Conservation (phyloP, 257 asterid genomes). For the Datura wrightii region DNA sequence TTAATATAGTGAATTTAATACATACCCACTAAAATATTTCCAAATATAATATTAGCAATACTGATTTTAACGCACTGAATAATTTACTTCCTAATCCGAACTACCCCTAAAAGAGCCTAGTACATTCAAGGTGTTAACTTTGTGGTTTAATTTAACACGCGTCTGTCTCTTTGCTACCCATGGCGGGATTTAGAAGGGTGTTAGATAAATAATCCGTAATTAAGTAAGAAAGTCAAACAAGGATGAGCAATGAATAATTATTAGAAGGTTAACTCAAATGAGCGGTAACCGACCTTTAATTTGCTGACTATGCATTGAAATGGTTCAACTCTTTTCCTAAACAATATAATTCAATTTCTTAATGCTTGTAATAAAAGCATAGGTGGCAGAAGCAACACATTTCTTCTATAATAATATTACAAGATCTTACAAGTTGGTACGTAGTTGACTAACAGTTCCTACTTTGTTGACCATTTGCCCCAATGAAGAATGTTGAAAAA, state of each 20-base stretch:
- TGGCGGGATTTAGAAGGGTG: background rate
- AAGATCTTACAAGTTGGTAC: background rate
- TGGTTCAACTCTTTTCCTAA: background rate
- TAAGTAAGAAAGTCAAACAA: background rate
- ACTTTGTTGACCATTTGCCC: background rate
- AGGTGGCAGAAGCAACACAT: background rate
- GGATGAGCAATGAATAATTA: background rate
- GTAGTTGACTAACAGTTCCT: background rate
- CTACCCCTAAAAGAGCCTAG: no score
- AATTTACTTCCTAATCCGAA: no score
- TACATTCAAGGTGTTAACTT: background rate
- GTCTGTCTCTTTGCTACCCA: background rate
- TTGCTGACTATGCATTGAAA: constrained; percentile 12
- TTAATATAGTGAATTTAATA: no score
- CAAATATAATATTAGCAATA: no score
- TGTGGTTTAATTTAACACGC: no score
- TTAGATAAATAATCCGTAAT: background rate
- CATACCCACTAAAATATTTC: no score
- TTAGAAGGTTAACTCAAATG: background rate
- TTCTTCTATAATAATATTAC: background rate
- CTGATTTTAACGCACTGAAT: no score
- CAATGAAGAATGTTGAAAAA: no score
- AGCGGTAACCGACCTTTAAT: background rate
- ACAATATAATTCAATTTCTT: background rate
- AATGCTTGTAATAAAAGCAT: background rate